A percentile compares a stretch with the other conserved stretches of the same genome.
Conservation (phyloP, 768 basidiomycete species). For the Phylloporus sp. region DNA sequence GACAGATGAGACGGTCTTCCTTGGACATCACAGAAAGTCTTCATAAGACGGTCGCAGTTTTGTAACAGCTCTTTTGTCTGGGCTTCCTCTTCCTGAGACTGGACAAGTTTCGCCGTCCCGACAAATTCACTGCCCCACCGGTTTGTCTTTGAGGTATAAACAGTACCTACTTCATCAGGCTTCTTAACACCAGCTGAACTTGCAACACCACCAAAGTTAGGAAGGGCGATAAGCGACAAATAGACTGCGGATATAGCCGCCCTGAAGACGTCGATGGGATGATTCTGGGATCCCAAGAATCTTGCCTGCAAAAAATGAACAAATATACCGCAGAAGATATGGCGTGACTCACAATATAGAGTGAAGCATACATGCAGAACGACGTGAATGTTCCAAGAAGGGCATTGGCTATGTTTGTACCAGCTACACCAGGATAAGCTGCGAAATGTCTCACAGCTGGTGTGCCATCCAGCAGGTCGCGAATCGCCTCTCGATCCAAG, state of each 20-base stretch:
- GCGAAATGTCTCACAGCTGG: constrained; percentile 47
- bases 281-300: constrained; percentile 60
- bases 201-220: constrained; percentile 22
- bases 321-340: not conserved
- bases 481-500: constrained; percentile 46
- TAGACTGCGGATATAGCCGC: constrained; percentile 67
- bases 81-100: constrained; percentile 48
- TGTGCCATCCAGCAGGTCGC: constrained; percentile 16
- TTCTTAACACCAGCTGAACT: constrained; percentile 9
- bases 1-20: constrained; percentile 23
- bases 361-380: constrained; percentile 47
- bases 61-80: constrained; percentile 48
- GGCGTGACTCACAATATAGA: constrained; percentile 57
- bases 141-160: constrained; percentile 54
- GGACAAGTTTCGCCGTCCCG: constrained; percentile 43
- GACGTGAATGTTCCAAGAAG: constrained; percentile 45
- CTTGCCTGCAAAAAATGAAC: constrained; percentile 49
- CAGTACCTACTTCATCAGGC: constrained; percentile 26
- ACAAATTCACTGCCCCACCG: constrained; percentile 55
- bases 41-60: constrained; percentile 54
- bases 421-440: constrained; percentile 66
- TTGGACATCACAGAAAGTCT: constrained; percentile 31
- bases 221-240: constrained; percentile 59
- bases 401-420: constrained; percentile 55
- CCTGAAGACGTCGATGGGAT: constrained; percentile 58